These are phyloP conservation scores for Lactifluus echinatus DNA, from an alignment of 768 basidiomycete genomes.

Conservation along the genomic window DNA sequence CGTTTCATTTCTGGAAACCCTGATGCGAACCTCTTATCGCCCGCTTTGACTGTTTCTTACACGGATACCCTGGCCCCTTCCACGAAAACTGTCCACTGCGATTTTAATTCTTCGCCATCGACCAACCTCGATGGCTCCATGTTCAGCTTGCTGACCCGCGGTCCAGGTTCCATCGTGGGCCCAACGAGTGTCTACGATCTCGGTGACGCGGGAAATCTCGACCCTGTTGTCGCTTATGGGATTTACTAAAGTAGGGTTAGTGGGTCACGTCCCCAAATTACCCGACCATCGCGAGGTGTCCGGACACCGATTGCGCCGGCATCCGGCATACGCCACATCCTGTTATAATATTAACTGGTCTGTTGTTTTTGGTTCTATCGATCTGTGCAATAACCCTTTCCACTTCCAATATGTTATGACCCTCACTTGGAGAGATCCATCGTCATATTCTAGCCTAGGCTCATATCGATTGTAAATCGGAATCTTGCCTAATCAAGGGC, in stretches of 20 bases:
- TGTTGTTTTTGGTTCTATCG: not conserved
- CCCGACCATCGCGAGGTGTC: not conserved
- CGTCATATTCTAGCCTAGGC: not conserved
- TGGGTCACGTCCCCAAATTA: not conserved
- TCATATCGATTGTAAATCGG: constrained; percentile 4
- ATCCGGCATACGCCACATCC: not conserved
- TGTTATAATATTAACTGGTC: not conserved
- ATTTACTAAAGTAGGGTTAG: not conserved
- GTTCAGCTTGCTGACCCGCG: constrained; percentile 3
- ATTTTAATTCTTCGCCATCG: not conserved
- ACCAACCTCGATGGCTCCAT: not conserved
- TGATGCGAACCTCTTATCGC: constrained; percentile 8
- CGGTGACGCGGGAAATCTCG: not conserved
- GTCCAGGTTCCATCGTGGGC: not conserved
- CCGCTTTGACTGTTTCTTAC: not conserved
- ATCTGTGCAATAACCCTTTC: not conserved
- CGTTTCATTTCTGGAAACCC: constrained; percentile 8
- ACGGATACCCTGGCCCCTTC: not conserved
- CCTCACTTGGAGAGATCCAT: constrained; percentile 1
- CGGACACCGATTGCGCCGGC: not conserved
- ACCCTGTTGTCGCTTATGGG: constrained; percentile 2
- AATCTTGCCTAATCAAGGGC: not conserved
- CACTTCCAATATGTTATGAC: not conserved
- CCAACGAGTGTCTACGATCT: not conserved
- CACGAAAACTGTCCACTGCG: not conserved